Evolutionary conservation across 208 protist genomes (phyloP).

Genomic region (Trypanosomatidae sp.): DNA sequence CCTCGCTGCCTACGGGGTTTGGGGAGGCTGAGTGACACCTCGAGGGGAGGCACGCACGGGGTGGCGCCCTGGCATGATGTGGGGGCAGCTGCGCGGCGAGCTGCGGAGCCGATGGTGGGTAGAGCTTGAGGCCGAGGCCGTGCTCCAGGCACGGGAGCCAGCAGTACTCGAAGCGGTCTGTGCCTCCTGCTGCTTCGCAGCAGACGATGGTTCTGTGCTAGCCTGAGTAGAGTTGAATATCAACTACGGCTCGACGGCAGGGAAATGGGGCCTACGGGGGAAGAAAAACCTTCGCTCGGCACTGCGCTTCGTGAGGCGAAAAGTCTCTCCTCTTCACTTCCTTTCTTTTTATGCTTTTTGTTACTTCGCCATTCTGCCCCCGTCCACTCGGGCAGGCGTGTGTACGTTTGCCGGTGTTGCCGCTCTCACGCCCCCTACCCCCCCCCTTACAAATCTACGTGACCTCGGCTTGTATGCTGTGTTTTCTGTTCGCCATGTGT

Average conservation of each 20-base stretch:
- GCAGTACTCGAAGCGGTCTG: background rate
- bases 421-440: too few species aligned
- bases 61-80: background rate
- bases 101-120: background rate
- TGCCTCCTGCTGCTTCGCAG: background rate
- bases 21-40: background rate
- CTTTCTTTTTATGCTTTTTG: conserved; percentile 10
- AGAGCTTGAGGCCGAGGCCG: conserved; percentile 1
- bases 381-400: too few species aligned
- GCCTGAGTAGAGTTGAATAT: background rate
- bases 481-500: too few species aligned
- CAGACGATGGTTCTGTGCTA: background rate
- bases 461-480: too few species aligned
- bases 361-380: too few species aligned
- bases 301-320: background rate
- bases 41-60: background rate
- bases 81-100: background rate
- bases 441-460: too few species aligned
- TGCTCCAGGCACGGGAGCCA: background rate
- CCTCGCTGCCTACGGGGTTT: too few species aligned
- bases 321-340: background rate
- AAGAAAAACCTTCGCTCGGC: background rate
- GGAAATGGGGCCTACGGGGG: background rate
- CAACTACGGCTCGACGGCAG: background rate
- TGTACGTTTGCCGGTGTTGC: too few species aligned